Percentiles rank a stretch among this genome's conserved stretches.
Conservation (phyloP, 805 yeast species). For the Candida qinlingensis region DNA sequence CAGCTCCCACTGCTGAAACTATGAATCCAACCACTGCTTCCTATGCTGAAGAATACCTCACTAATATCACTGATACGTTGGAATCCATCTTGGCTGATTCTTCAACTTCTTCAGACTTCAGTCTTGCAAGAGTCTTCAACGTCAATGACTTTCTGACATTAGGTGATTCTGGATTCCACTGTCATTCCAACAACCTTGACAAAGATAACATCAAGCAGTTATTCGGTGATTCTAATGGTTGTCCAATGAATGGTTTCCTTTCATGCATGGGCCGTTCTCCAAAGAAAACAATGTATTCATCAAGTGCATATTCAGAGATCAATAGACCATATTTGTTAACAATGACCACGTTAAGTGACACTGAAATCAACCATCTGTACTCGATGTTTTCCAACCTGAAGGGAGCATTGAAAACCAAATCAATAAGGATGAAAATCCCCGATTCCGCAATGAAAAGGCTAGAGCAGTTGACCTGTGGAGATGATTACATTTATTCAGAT, state of each 20-base stretch:
- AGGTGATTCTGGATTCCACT: conserved; percentile 3
- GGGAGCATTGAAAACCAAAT: not conserved
- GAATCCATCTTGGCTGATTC: not conserved
- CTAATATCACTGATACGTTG: not conserved
- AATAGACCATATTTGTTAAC: conserved; percentile 1
- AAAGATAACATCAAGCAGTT: not conserved
- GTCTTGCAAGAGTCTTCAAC: conserved; percentile 6
- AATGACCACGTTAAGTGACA: conserved; percentile 1
- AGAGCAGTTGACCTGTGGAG: not conserved
- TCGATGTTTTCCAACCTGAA: not conserved
- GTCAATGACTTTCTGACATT: conserved; percentile 5
- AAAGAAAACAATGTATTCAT: not conserved
- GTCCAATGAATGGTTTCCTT: conserved; percentile 7
- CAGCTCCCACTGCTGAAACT: not conserved
- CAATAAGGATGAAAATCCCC: conserved; percentile 4
- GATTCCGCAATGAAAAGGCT: not conserved
- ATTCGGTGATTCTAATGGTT: not conserved
- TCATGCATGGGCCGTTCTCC: conserved; percentile 4
- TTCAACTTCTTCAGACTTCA: conserved; percentile 1
- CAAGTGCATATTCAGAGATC: conserved; percentile 2
- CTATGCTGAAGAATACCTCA: not conserved
- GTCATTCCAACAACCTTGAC: conserved; percentile 3
- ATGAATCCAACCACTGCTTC: not conserved
- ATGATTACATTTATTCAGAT: not conserved
- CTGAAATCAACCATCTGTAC: not conserved